Base-by-base conservation (phyloP, 805 yeast species). In the Saturnispora besseyi region DNA sequence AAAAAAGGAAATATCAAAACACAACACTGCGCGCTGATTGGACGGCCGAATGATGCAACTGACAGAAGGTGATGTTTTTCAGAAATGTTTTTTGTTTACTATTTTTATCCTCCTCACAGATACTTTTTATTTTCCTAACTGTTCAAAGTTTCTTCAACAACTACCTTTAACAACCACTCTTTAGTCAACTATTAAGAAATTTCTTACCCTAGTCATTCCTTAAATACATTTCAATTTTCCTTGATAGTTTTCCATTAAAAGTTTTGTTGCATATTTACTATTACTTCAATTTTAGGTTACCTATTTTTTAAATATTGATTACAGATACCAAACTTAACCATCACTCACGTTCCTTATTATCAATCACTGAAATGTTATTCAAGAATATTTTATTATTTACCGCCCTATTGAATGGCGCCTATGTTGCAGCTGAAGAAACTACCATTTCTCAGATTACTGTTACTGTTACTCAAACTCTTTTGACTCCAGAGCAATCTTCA, bases 401-500 rank as follows among this genome's bases (percentile, higher is more conserved):
- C 32, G 45, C 64, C 34, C 52, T 65, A 15, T 56, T 60, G 11
- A 40, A 63, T 21, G 46, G 46, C 6, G 45, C 46, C 12, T 38
- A 48, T 4, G 62, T 55, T 49, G 45, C 49, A 12, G 69, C 68
- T 31, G 71, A 65, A 21, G 62, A 54, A 21, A 71, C 72, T 30
- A 71, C 76, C 44, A 74, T 78, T 49, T 61, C 70, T 29, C 54
- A 62, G 29, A 59, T 71, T 48, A 75, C 79, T 29, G 57, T 75
- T 51, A 75, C 79, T 24, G 62, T 73, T 51, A 75, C 79, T 44
- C 62, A 64, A 47, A 75, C 79, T 29, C 46, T 73, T 42, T 67
- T 72, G 58, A 65, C 77, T 30, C 78, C 79, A 32, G 66, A 69
- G 49, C 75, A 75, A 60, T 67, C 73, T 46, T 31, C 42, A 5